Base-by-base conservation (phyloP, 495 filamentous ascomycete genomes). In the Penicillium antarcticum region DNA sequence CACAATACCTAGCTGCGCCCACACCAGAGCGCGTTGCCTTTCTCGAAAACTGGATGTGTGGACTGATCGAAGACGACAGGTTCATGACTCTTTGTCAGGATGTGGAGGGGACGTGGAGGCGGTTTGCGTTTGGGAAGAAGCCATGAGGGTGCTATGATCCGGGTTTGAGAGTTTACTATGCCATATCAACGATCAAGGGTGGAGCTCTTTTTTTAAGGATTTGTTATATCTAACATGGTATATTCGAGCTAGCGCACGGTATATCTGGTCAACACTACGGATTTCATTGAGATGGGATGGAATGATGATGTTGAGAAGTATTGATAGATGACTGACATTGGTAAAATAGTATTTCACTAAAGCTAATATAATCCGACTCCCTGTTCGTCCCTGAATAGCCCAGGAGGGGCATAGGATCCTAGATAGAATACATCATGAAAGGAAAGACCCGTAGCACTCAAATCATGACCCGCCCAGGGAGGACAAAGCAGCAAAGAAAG, bases 11-110 rank as follows among this genome's bases (percentile, higher is more conserved):
- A 0, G 49, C 63, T 3, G 47, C 62, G 4, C 68, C 73, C 3
- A 66, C 70, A 0, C 36, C 57, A 11, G 71, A 75, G 38, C 65
- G 74, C 14, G 57, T 55, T 21, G 61, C 48, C 5, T 58, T 66
- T 4, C 51, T 80, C 14, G 65, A 76, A 23, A 67, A 67, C 10
- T 71, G 71, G 73, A 72, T 80, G 42, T 72, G 69, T 34, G 62
- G 68, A 21, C 65, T 72, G 39, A 50, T 79, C 2, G 57, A 74
- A 26, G 73, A 80, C 39, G 71, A 76, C 24, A 60, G 55, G 4
- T 80, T 80, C 34, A 45, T 69, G 21, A 54, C 64, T 34, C 59
- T 80, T 11, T 72, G 68, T 26, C 58, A 70, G 40, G 75, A 76
- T 64, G 57, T 79, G 1, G 73, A 80, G 47, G 62, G 58, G 1